Conservation (phyloP, 208 protist genomes). For the Herpetomonas samuelpessoai region DNA sequence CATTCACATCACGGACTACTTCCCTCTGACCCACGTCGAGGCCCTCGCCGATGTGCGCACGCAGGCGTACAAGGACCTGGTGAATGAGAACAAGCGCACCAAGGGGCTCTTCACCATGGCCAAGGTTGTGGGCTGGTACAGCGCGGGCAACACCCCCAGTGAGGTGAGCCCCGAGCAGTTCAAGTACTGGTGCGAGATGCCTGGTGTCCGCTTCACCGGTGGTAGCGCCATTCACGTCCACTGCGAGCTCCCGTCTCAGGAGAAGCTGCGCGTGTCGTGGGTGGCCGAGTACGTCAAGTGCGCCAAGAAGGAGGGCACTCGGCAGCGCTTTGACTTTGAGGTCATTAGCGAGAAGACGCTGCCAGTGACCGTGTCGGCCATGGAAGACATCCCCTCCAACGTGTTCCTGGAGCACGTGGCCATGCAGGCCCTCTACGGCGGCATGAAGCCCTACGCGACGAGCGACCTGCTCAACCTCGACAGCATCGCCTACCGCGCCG, state of each 20-base stretch:
- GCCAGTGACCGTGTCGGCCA: slow-evolving; percentile 23
- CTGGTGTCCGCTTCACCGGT: slow-evolving; percentile 32
- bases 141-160: slow-evolving; percentile 30
- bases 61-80: slow-evolving; percentile 30
- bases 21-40: slow-evolving; percentile 57
- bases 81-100: slow-evolving; percentile 28
- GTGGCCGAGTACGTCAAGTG: slow-evolving; percentile 26
- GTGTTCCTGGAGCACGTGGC: slow-evolving; percentile 60
- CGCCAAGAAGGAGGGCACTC: slow-evolving; percentile 22
- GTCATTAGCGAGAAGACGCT: background rate
- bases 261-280: slow-evolving; percentile 31
- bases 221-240: slow-evolving; percentile 44
- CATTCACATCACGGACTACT: slow-evolving; percentile 62
- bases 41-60: slow-evolving; percentile 19
- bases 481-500: slow-evolving; percentile 44
- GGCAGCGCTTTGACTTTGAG: background rate
- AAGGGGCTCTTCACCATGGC: slow-evolving; percentile 53
- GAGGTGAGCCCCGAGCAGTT: slow-evolving; percentile 31
- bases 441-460: slow-evolving; percentile 33
- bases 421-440: slow-evolving; percentile 48
- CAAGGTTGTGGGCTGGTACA: slow-evolving; percentile 77
- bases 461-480: slow-evolving; percentile 71
- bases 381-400: slow-evolving; percentile 45
- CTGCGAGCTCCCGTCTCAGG: slow-evolving; percentile 39
- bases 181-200: slow-evolving; percentile 52